A percentile compares a stretch with the other conserved stretches of the same genome.
Conservation (phyloP, 768 basidiomycete genomes). For the Rhizopogon salebrosus region DNA sequence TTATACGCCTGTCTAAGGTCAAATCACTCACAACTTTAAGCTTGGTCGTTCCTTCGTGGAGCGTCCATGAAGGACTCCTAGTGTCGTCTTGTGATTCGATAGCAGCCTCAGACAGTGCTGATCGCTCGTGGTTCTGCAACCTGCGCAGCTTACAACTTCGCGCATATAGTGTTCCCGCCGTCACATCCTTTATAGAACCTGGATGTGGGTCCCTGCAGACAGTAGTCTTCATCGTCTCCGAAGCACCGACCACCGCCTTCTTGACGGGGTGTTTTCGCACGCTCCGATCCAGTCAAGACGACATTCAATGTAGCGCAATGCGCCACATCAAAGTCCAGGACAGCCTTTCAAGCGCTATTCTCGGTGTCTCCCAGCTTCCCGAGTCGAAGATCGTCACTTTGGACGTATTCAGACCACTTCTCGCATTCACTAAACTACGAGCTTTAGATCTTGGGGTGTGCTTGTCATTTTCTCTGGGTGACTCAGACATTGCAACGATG, state of each 20-base stretch:
- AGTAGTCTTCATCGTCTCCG: not conserved
- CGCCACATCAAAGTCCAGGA: not conserved
- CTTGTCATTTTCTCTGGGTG: not conserved
- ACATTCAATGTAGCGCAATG: not conserved
- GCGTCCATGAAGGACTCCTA: not conserved
- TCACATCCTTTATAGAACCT: not conserved
- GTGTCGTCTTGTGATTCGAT: not conserved
- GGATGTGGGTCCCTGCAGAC: not conserved
- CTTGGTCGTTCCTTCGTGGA: not conserved
- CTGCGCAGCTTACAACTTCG: not conserved
- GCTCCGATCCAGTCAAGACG: not conserved
- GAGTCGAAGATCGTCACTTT: not conserved
- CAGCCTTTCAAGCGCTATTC: not conserved
- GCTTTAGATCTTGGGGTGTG: not conserved
- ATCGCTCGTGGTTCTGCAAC: not conserved
- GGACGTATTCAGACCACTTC: not conserved
- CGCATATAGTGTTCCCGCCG: not conserved
- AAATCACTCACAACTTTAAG: not conserved
- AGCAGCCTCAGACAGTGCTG: not conserved
- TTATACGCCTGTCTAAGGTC: not conserved
- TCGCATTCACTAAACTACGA: not conserved
- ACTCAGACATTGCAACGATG: not conserved
- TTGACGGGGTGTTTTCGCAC: not conserved
- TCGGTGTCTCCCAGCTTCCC: not conserved
- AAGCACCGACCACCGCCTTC: not conserved